phyloP scores from a whole-genome alignment of 371 early-diverging fungal species.

The Mucor piriformis region DNA sequence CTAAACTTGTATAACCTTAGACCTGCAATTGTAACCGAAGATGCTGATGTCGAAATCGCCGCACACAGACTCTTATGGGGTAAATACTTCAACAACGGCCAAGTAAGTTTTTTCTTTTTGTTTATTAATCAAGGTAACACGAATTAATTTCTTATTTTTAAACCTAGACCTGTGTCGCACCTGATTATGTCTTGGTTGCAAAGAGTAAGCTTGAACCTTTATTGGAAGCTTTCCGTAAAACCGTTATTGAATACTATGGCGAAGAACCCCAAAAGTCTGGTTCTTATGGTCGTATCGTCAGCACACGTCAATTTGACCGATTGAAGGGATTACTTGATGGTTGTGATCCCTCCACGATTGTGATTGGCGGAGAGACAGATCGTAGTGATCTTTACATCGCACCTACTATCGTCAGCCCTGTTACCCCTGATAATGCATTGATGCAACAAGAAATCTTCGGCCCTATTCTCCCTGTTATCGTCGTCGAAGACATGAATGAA shows the following conservation, averaged over 20 bases:
- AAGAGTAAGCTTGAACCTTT: slow-evolving; percentile 58
- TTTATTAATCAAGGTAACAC: background rate
- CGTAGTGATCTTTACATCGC: slow-evolving; percentile 64
- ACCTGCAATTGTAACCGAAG: slow-evolving; percentile 76
- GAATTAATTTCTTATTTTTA: background rate
- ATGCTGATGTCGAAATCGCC: slow-evolving; percentile 63
- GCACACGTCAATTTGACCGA: slow-evolving; percentile 69
- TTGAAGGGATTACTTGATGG: slow-evolving; percentile 59
- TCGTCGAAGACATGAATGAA: slow-evolving; percentile 72
- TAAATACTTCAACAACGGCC: slow-evolving; percentile 83
- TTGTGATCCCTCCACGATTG: slow-evolving; percentile 46
- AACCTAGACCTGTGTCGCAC: slow-evolving; percentile 80
- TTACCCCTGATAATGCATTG: slow-evolving; percentile 50
- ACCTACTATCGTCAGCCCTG: slow-evolving; percentile 68
- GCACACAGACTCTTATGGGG: slow-evolving; percentile 82
- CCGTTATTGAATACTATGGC: slow-evolving; percentile 56
- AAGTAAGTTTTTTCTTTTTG: slow-evolving; percentile 47
- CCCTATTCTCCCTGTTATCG: slow-evolving; percentile 78
- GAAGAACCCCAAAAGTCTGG: slow-evolving; percentile 47
- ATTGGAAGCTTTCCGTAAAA: slow-evolving; percentile 45
- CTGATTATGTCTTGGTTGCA: slow-evolving; percentile 81
- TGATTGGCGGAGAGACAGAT: slow-evolving; percentile 61
- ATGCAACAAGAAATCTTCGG: slow-evolving; percentile 85
- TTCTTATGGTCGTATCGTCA: slow-evolving; percentile 75
- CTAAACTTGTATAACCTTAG: slow-evolving; percentile 19